Conservation (phyloP, 495 filamentous ascomycete species). For the Cairneyella variabilis region DNA sequence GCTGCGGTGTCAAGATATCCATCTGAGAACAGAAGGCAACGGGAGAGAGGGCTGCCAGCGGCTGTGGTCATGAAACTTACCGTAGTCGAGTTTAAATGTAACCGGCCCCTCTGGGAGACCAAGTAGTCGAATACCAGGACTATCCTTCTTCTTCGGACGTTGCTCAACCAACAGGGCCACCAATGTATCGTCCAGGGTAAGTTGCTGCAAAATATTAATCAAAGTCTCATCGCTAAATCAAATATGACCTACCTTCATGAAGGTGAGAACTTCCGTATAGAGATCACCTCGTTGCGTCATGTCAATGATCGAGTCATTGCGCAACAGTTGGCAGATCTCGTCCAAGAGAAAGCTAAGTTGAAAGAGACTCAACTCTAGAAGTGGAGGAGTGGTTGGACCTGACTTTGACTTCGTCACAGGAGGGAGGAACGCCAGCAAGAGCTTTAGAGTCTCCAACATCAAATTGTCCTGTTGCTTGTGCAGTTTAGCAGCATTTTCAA, state of each 20-base stretch:
- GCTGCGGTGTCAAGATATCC: no score
- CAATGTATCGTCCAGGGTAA: no score
- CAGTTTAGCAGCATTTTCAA: no score
- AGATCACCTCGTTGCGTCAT: constrained; percentile 10
- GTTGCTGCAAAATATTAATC: no score
- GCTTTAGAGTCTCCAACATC: constrained; percentile 10
- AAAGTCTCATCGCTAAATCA: no score
- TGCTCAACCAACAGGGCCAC: constrained; percentile 6
- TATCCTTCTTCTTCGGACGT: constrained; percentile 3
- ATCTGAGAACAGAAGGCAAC: background rate
- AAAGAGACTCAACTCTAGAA: constrained; percentile 6
- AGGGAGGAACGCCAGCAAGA: constrained; percentile 5
- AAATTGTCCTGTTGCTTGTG: constrained; percentile 4
- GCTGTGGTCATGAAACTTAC: background rate
- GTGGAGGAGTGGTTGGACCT: background rate
- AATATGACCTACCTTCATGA: constrained; percentile 2
- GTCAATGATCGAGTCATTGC: constrained; percentile 20
- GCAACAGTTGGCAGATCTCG: constrained; percentile 10
- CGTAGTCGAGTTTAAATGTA: no score
- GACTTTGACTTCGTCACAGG: no score
- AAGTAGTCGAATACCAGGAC: constrained; percentile 11
- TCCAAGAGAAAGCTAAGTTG: constrained; percentile 19
- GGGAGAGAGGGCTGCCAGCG: background rate
- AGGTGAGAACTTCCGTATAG: constrained; percentile 8
- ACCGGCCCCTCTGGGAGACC: background rate